These are phyloP conservation scores for Spergularia azorica DNA, from an alignment of 179 eudicot genomes.

Conservation along the genomic window DNA sequence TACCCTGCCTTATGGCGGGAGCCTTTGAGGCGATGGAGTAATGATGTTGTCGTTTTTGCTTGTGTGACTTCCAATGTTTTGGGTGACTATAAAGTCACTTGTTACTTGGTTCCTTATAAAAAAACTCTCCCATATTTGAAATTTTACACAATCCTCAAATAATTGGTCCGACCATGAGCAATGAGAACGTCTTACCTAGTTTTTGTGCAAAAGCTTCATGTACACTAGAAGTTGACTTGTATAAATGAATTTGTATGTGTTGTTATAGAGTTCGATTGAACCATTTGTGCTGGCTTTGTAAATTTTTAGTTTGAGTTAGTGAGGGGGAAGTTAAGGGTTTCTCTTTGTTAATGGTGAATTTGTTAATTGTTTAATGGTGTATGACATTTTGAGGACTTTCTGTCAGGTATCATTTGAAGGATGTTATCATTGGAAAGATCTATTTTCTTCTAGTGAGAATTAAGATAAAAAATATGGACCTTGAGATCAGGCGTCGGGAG, in stretches of 20 bases:
- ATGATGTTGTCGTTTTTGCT: no score
- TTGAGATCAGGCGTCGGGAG: constrained; percentile 93
- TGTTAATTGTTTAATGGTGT: neutral
- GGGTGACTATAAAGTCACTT: neutral
- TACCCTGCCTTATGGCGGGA: no score
- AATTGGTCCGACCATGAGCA: neutral
- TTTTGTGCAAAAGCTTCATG: constrained; percentile 4
- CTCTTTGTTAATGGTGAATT: neutral
- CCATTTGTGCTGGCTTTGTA: neutral
- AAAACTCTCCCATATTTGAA: neutral
- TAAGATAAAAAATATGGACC: constrained; percentile 96
- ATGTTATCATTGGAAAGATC: constrained; percentile 90
- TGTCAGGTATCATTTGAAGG: constrained; percentile 91
- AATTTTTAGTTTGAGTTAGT: neutral
- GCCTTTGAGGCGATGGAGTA: no score
- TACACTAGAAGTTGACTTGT: neutral
- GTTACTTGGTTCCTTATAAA: neutral
- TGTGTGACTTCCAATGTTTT: no score
- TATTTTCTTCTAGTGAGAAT: constrained; percentile 97
- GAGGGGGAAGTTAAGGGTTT: no score
- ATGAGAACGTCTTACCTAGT: constrained; percentile 5
- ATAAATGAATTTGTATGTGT: neutral
- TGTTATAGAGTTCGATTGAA: neutral
- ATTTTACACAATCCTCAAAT: neutral
- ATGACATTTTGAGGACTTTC: constrained; percentile 4